Percentiles rank a stretch among this genome's conserved stretches.
Conservation (phyloP, 352 stramenopile species). For the Phytophthora europaea region DNA sequence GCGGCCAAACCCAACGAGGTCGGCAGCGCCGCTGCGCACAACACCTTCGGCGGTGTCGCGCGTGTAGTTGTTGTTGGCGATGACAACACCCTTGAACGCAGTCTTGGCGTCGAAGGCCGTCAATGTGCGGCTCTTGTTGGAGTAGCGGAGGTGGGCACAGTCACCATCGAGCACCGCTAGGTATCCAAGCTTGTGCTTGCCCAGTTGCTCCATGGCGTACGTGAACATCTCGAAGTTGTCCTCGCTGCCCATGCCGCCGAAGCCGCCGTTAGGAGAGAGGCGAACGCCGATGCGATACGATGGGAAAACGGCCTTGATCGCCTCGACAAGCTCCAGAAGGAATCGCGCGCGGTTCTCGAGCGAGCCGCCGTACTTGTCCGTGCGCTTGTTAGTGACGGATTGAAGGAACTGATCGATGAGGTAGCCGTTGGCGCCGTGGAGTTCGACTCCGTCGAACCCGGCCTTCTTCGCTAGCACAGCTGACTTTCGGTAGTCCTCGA, state of each 20-base stretch:
- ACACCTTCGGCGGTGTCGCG: constrained; percentile 41
- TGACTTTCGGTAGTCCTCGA: constrained; percentile 71
- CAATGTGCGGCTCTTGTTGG: constrained; percentile 28
- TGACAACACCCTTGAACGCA: constrained; percentile 45
- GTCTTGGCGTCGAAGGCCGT: constrained; percentile 43
- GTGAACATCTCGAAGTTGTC: constrained; percentile 56
- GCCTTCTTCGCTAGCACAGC: constrained; percentile 61
- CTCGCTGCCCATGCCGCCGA: constrained; percentile 40
- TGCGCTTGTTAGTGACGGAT: constrained; percentile 71
- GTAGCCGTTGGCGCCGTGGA: constrained; percentile 92
- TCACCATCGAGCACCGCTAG: constrained; percentile 39
- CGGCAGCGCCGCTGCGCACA: constrained; percentile 39
- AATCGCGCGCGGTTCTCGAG: constrained; percentile 56
- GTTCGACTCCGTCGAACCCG: constrained; percentile 63
- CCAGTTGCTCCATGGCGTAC: constrained; percentile 45
- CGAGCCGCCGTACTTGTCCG: constrained; percentile 59
- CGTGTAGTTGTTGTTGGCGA: constrained; percentile 49
- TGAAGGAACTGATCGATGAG: constrained; percentile 92
- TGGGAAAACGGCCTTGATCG: constrained; percentile 42
- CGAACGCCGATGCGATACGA: constrained; percentile 41
- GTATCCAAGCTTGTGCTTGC: constrained; percentile 43
- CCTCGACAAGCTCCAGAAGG: constrained; percentile 73
- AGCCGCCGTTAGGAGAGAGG: constrained; percentile 40
- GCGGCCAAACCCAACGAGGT: constrained; percentile 58
- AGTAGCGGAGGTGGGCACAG: constrained; percentile 18